Base-by-base conservation (phyloP, 2,329 filamentous ascomycete genomes). In the Aureobasidium sp. region DNA sequence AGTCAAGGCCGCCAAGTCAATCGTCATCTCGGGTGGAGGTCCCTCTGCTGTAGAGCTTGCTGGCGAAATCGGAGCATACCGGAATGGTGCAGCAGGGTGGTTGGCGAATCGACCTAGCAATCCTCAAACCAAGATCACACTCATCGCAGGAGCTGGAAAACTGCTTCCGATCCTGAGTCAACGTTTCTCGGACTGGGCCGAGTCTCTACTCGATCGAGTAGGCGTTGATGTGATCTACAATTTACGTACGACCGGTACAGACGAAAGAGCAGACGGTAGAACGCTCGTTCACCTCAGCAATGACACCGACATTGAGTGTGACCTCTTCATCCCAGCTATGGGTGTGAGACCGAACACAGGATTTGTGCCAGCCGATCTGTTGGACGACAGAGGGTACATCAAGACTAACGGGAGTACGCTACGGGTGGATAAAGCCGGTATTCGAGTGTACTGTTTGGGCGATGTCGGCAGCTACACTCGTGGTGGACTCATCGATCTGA, bases 271-370 rank as follows among this genome's bases (percentile, higher is more conserved):
- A 3, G 76, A 79, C 40, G 80, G 77, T 33, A 78, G 77, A 54
- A 84, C 80, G 67, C 78, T 79, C 5, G 70, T 86, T 29, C 71
- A 72, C 4, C 73, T 87, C 23, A 76, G 74, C 67, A 82, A 85
- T 66, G 86, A 86, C 48, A 77, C 81, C 53, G 78, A 74, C 3
- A 69, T 85, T 45, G 77, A 78, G 1, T 79, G 82, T 3, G 87
- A 89, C 69, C 67, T 87, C 29, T 88, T 85, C 71, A 82, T 89
- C 64, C 80, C 82, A 4, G 84, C 84, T 0, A 80, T 80, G 18
- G 87, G 87, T 33, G 82, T 82, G 16, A 71, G 75, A 10, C 86
- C 86, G 0, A 88, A 87, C 74, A 85, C 81, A 25, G 77, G 76
- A 11, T 89, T 82, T 72, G 75, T 90, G 1, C 85, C 87, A 0